These are phyloP conservation scores for Polygonum maritimum DNA, from an alignment of 148 eudicot genomes.

Conservation along the genomic window DNA sequence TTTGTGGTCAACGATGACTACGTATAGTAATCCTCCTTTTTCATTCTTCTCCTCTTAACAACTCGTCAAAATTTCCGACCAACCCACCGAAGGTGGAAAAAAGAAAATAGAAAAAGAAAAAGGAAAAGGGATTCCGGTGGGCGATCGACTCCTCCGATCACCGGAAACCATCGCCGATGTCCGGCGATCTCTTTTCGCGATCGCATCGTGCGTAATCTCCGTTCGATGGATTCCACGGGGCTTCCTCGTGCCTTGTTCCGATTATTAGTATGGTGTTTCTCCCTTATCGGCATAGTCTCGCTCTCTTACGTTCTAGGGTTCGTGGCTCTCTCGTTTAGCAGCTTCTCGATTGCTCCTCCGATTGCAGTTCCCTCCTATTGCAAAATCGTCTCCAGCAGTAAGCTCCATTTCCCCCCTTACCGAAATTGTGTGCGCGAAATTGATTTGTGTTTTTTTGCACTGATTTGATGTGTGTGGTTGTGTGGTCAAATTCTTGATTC, in stretches of 20 bases:
- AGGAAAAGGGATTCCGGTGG: constrained; percentile 1
- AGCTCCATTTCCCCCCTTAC: constrained; percentile 13
- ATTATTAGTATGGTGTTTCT: background rate
- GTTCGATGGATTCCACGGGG: constrained; percentile 8
- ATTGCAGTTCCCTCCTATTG: constrained; percentile 60
- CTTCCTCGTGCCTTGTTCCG: background rate
- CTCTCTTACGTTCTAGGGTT: constrained; percentile 33
- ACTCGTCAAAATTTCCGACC: constrained; percentile 3
- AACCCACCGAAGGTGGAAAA: background rate
- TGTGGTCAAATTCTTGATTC: background rate
- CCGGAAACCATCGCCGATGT: background rate
- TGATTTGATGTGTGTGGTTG: constrained; percentile 1
- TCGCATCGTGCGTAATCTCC: background rate
- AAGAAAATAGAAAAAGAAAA: background rate
- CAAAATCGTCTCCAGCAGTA: constrained; percentile 71
- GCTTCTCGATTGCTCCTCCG: constrained; percentile 41
- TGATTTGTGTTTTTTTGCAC: background rate
- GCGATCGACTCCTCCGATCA: constrained; percentile 1
- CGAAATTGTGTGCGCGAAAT: background rate
- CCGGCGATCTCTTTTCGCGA: background rate
- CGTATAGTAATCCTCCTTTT: background rate
- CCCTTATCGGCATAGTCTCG: constrained; percentile 26
- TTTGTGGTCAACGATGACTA: too few species aligned
- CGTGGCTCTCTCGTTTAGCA: constrained; percentile 33
- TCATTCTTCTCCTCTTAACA: background rate